Evolutionary conservation across 2,329 filamentous ascomycete species (phyloP).

Genomic region (Beauveria medogensis): DNA sequence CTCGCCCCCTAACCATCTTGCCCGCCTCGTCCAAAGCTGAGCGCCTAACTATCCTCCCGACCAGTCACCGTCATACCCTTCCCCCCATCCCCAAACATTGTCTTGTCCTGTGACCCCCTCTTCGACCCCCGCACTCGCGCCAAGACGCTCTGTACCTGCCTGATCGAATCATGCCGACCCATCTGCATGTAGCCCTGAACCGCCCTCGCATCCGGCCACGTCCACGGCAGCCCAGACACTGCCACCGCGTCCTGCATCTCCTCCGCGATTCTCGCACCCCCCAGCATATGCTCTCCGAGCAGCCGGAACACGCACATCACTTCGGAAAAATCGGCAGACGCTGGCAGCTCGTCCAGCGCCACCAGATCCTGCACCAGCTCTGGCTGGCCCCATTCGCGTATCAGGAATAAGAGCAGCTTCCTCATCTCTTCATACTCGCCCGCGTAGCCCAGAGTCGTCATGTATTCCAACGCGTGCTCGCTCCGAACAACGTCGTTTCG

Average conservation of each 20-base stretch:
- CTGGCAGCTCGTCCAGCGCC: conserved; percentile 26
- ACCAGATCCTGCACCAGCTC: conserved; percentile 28
- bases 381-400: conserved; percentile 33
- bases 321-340: conserved; percentile 26
- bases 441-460: conserved; percentile 54
- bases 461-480: conserved; percentile 46
- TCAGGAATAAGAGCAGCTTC: conserved; percentile 50
- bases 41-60: no score
- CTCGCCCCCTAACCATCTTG: no score
- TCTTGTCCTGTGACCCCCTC: neutral
- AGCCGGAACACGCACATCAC: conserved; percentile 40
- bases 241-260: conserved; percentile 22
- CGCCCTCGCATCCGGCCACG: conserved; percentile 32
- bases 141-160: conserved; percentile 19
- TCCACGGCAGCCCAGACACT: conserved; percentile 19
- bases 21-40: no score
- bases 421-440: conserved; percentile 52
- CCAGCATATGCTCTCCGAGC: conserved; percentile 20
- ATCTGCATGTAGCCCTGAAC: conserved; percentile 26
- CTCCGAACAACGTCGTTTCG: conserved; percentile 26
- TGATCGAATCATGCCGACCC: conserved; percentile 19
- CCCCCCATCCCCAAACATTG: neutral
- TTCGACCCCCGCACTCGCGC: conserved; percentile 13
- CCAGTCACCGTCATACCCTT: neutral
- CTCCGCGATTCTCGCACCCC: conserved; percentile 17